These are phyloP conservation scores for Leccinum truebloodii DNA, from an alignment of 768 basidiomycete species.

Conservation along the genomic window DNA sequence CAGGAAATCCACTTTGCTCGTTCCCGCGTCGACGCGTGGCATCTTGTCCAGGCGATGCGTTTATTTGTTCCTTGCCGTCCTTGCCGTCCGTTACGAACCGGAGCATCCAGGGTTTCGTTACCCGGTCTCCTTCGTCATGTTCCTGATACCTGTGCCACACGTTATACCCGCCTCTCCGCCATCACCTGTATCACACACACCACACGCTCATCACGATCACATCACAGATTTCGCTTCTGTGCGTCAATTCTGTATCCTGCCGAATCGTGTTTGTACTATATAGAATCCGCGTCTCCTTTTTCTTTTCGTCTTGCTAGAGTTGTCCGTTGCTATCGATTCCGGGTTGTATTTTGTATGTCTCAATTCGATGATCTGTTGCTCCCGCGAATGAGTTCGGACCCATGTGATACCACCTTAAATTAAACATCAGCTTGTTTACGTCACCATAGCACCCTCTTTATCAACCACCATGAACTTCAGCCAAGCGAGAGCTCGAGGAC, in stretches of 20 bases:
- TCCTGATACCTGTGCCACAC: constrained; percentile 33
- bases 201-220: constrained; percentile 20
- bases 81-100: constrained; percentile 19
- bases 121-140: constrained; percentile 18
- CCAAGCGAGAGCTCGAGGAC: constrained; percentile 2
- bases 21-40: constrained; percentile 11
- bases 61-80: constrained; percentile 26
- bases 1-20: constrained; percentile 17
- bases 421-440: background rate
- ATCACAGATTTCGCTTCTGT: constrained; percentile 13
- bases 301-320: constrained; percentile 2
- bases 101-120: constrained; percentile 13
- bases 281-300: constrained; percentile 13
- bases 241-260: constrained; percentile 21
- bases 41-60: constrained; percentile 21
- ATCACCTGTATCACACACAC: constrained; percentile 31
- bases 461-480: background rate
- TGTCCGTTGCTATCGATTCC: background rate
- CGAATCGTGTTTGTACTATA: constrained; percentile 12
- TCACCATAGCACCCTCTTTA: background rate
- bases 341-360: background rate
- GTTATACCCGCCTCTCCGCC: constrained; percentile 30
- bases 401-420: too few species aligned
- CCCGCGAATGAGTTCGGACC: background rate
- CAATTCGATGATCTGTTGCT: background rate